These are phyloP conservation scores for Cryphonectria japonica DNA, from an alignment of 2,329 filamentous ascomycete genomes.

Conservation along the genomic window DNA sequence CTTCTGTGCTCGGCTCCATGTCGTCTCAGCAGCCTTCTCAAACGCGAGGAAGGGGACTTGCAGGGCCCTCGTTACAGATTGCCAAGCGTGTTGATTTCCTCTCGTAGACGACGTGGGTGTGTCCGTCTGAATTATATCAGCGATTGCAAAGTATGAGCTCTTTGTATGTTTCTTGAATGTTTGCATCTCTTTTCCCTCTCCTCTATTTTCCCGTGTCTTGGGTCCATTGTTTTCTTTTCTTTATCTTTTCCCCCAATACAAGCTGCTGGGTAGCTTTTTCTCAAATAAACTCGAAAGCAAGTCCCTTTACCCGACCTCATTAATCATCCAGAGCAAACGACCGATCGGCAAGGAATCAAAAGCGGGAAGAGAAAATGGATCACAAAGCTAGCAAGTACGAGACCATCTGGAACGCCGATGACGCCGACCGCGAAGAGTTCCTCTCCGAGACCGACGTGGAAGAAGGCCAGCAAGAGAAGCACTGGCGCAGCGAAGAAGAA, in stretches of 20 bases:
- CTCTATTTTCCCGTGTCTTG: too few species aligned
- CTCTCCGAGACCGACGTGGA: slow-evolving; percentile 41
- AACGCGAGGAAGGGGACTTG: neutral
- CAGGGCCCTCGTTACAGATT: slow-evolving; percentile 7
- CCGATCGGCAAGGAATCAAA: too few species aligned
- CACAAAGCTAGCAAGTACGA: slow-evolving; percentile 30
- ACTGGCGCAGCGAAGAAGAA: slow-evolving; percentile 32
- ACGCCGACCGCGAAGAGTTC: slow-evolving; percentile 37
- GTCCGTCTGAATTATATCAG: neutral
- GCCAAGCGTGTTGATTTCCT: neutral
- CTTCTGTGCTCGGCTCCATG: neutral
- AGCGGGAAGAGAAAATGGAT: neutral
- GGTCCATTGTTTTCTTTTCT: neutral
- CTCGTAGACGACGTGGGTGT: neutral
- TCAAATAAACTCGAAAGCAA: neutral
- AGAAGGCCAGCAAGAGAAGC: slow-evolving; percentile 40
- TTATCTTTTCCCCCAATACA: neutral
- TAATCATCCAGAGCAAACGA: neutral
- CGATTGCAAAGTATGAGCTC: neutral
- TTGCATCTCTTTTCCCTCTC: neutral
- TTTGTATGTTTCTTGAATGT: neutral
- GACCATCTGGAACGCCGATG: slow-evolving; percentile 34
- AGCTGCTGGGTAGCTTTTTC: neutral
- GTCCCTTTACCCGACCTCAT: neutral
- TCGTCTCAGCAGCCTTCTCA: neutral